These are phyloP conservation scores for Protomyces lactucae-debilis DNA, from an alignment of 1,139 yeast genomes.

Conservation along the genomic window DNA sequence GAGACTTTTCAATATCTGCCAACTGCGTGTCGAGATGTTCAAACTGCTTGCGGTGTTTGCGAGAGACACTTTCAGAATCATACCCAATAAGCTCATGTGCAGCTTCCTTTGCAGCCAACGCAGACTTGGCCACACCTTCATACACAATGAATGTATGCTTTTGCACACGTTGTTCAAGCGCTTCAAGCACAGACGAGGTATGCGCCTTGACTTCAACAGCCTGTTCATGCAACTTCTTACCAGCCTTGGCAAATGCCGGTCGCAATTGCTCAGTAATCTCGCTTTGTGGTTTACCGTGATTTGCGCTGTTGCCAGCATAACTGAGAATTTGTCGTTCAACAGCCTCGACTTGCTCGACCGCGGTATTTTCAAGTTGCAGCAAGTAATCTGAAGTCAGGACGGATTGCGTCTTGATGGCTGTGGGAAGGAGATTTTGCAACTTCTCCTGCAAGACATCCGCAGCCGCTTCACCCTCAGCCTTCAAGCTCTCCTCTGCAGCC, in stretches of 20 bases:
- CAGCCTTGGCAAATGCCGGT: conserved; percentile 23
- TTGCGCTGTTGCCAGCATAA: background rate
- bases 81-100: conserved; percentile 12
- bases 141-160: conserved; percentile 18
- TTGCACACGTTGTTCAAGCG: conserved; percentile 3
- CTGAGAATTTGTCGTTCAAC: conserved; percentile 12
- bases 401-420: conserved; percentile 9
- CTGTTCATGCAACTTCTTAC: conserved; percentile 17
- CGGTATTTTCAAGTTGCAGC: conserved; percentile 3
- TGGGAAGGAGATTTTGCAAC: conserved; percentile 5
- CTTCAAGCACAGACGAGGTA: conserved; percentile 11
- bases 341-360: conserved; percentile 6
- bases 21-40: conserved; percentile 11
- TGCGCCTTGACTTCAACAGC: conserved; percentile 26
- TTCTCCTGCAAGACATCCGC: conserved; percentile 8
- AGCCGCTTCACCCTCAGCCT: conserved; percentile 12
- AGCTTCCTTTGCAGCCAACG: conserved; percentile 4
- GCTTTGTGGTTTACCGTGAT: background rate
- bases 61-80: conserved; percentile 4
- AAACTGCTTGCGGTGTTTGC: conserved; percentile 17
- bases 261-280: conserved; percentile 14
- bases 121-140: conserved; percentile 8
- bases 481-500: conserved; percentile 19
- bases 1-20: conserved; percentile 4
- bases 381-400: conserved; percentile 7